phyloP scores from a whole-genome alignment of 306 rosid species.

The Ormosia emarginata region DNA sequence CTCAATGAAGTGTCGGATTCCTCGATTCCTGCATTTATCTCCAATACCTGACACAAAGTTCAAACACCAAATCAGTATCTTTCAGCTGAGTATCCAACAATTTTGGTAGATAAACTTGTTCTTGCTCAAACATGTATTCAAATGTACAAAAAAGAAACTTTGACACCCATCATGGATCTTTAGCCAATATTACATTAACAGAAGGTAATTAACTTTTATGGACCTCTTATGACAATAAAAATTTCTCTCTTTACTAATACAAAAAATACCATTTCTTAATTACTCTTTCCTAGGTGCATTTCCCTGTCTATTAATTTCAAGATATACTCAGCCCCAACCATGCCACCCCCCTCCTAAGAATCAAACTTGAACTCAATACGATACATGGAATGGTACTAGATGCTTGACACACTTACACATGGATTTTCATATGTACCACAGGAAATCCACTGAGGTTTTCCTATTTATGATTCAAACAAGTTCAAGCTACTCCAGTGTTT shows the following conservation, averaged over 20 bases:
- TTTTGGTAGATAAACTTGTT: not conserved
- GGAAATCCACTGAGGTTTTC: too few species aligned
- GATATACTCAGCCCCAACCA: not conserved
- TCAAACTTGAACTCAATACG: not conserved
- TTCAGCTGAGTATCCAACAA: not conserved
- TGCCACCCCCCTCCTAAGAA: not conserved
- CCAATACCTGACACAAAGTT: constrained; percentile 48
- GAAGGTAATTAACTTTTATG: not conserved
- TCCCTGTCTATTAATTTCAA: not conserved
- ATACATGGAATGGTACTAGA: too few species aligned
- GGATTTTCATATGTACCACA: too few species aligned
- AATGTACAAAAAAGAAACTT: not conserved
- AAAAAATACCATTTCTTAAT: not conserved
- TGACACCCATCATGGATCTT: not conserved
- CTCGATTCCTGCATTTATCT: constrained; percentile 48
- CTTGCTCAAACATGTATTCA: not conserved
- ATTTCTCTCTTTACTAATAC: not conserved
- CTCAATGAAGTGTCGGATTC: constrained; percentile 33
- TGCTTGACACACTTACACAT: too few species aligned
- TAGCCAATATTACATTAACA: not conserved
- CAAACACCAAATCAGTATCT: constrained; percentile 14
- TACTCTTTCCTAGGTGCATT: not conserved
- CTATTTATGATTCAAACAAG: too few species aligned
- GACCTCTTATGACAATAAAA: not conserved
- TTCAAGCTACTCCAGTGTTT: too few species aligned